Conservation (phyloP, 345 rosid species). For the Laguncularia racemosa region DNA sequence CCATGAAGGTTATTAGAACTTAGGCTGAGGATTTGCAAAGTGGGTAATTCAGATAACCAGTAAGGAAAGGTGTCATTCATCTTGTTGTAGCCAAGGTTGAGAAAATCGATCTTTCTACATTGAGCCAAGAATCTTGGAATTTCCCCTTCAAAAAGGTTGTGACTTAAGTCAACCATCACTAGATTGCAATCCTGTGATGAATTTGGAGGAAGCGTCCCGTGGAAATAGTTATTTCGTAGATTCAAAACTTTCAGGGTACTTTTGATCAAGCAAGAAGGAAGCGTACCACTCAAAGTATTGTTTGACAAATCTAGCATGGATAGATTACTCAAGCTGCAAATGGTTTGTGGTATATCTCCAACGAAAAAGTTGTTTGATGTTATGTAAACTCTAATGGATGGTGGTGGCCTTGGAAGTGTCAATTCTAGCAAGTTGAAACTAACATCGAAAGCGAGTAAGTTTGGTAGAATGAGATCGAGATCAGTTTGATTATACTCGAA, state of each 20-base stretch:
- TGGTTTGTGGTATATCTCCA: background rate
- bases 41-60: background rate
- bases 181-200: background rate
- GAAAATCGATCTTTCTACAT: background rate
- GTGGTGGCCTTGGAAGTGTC: conserved; percentile 1
- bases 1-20: background rate
- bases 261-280: background rate
- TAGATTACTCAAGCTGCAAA: background rate
- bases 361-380: background rate
- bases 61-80: conserved; percentile 1
- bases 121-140: background rate
- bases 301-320: background rate
- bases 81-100: background rate
- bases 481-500: background rate
- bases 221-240: background rate
- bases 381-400: background rate
- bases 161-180: background rate
- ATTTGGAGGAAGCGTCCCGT: background rate
- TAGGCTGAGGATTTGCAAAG: background rate
- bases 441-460: background rate
- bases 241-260: background rate
- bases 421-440: background rate
- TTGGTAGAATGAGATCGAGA: background rate
- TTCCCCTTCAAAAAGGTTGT: background rate
- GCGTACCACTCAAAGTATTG: background rate